A percentile compares a stretch with the other conserved stretches of the same genome.
phyloP scores from a whole-genome alignment of 2,329 filamentous ascomycete genomes.

The Epichloe typhina region DNA sequence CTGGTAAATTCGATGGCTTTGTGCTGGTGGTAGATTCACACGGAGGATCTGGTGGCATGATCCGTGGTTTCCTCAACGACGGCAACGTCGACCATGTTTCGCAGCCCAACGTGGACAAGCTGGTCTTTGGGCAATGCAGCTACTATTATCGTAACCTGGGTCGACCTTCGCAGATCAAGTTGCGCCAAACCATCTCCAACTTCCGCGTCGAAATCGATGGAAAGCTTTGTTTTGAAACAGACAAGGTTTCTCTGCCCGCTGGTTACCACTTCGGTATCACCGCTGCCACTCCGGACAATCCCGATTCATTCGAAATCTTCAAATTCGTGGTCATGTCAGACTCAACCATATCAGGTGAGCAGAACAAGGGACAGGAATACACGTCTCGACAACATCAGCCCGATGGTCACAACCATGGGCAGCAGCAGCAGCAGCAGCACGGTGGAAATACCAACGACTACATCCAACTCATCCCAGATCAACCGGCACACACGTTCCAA shows the following conservation, averaged over 20 bases:
- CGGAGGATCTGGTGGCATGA: conserved; percentile 61
- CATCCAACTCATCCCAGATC: conserved; percentile 29
- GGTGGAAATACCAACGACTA: conserved; percentile 10
- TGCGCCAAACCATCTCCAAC: conserved; percentile 48
- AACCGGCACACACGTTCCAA: conserved; percentile 32
- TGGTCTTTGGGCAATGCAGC: conserved; percentile 88
- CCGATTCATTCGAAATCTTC: conserved; percentile 90
- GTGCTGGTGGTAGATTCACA: conserved; percentile 77
- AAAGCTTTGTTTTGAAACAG: conserved; percentile 67
- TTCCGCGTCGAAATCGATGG: conserved; percentile 77
- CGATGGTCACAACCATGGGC: conserved; percentile 19
- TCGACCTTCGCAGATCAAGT: conserved; percentile 63
- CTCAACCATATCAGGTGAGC: conserved; percentile 14
- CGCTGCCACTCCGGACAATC: conserved; percentile 77
- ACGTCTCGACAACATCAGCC: conserved; percentile 13
- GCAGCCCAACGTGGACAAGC: conserved; percentile 63
- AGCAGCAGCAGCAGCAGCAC: conserved; percentile 20
- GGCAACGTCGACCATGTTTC: conserved; percentile 66
- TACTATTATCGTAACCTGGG: conserved; percentile 88
- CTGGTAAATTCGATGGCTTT: conserved; percentile 77
- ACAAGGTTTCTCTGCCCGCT: conserved; percentile 62
- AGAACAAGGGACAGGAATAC: conserved; percentile 4
- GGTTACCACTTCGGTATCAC: conserved; percentile 81
- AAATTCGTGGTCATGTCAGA: conserved; percentile 65
- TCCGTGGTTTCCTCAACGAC: conserved; percentile 91